Percentiles rank a stretch among this genome's conserved stretches.
phyloP scores from a whole-genome alignment of 345 rosid genomes.

The Citropsis articulata region DNA sequence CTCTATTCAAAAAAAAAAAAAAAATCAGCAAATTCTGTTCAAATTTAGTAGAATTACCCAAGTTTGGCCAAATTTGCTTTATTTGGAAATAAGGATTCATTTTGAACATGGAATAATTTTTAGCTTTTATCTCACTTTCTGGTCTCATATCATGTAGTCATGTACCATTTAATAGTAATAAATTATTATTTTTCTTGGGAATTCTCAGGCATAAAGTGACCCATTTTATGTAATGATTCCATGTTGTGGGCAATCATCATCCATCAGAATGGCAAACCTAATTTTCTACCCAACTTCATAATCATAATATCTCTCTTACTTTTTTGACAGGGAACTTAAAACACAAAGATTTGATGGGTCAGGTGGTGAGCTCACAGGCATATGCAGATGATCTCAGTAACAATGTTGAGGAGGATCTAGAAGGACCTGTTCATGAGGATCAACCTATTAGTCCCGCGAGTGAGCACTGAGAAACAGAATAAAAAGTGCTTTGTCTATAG shows the following conservation, averaged over 20 bases:
- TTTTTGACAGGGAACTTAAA: slow-evolving; percentile 68
- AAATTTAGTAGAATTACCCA: not conserved
- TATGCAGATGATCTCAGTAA: slow-evolving; percentile 44
- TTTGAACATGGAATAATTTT: not conserved
- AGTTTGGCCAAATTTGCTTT: not conserved
- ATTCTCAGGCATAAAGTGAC: no score
- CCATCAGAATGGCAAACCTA: not conserved
- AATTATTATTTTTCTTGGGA: no score
- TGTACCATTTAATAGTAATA: no score
- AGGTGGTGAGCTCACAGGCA: slow-evolving; percentile 83
- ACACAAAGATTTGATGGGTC: slow-evolving; percentile 82
- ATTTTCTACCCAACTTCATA: slow-evolving; percentile 1
- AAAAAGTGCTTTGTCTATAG: not conserved
- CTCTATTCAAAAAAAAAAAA: no score
- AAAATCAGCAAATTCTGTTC: not conserved
- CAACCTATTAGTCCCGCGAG: slow-evolving; percentile 19
- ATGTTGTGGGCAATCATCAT: not conserved
- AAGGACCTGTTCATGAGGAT: slow-evolving; percentile 27
- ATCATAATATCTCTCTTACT: not conserved
- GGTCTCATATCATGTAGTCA: no score
- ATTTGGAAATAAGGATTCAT: not conserved
- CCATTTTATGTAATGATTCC: not conserved
- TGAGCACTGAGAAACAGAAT: slow-evolving; percentile 24
- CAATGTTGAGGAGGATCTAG: slow-evolving; percentile 35
- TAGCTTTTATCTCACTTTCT: not conserved